Percentiles rank a stretch among this genome's conserved stretches.
Conservation (phyloP, 73 alveolate species). For the Paramecium sonneborni region DNA sequence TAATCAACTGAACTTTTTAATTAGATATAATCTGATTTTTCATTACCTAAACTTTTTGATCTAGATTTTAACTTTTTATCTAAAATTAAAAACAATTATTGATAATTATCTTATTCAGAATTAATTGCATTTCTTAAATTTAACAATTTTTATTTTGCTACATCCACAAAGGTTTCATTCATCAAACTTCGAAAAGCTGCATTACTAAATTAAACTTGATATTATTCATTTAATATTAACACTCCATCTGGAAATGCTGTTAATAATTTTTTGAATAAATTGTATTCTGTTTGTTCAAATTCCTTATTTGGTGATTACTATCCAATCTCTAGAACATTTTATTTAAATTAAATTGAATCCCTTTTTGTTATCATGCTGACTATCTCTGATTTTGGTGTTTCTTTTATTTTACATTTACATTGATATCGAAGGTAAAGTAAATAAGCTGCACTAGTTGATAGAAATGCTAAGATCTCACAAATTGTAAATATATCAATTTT, state of each 20-base stretch:
- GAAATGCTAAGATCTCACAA: neutral
- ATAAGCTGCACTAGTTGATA: neutral
- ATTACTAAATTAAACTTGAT: slow-evolving; percentile 7
- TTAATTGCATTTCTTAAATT: slow-evolving; percentile 21
- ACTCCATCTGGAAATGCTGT: slow-evolving; percentile 55
- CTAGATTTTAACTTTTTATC: slow-evolving; percentile 30
- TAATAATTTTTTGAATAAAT: slow-evolving; percentile 5
- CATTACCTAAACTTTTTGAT: neutral
- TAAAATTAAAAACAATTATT: neutral
- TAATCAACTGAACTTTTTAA: neutral
- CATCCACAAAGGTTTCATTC: neutral
- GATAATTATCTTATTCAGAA: neutral
- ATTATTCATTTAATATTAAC: neutral
- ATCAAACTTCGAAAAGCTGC: neutral
- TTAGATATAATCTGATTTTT: neutral
- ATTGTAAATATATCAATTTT: neutral
- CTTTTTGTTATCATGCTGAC: neutral
- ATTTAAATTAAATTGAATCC: neutral
- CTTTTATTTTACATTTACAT: neutral
- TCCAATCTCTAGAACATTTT: neutral
- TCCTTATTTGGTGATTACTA: slow-evolving; percentile 1
- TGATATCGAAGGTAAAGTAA: neutral
- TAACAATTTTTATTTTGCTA: neutral
- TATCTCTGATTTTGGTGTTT: neutral
- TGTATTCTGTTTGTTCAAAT: neutral